phyloP scores from a whole-genome alignment of 208 protist genomes.

The Crithidia sp. region DNA sequence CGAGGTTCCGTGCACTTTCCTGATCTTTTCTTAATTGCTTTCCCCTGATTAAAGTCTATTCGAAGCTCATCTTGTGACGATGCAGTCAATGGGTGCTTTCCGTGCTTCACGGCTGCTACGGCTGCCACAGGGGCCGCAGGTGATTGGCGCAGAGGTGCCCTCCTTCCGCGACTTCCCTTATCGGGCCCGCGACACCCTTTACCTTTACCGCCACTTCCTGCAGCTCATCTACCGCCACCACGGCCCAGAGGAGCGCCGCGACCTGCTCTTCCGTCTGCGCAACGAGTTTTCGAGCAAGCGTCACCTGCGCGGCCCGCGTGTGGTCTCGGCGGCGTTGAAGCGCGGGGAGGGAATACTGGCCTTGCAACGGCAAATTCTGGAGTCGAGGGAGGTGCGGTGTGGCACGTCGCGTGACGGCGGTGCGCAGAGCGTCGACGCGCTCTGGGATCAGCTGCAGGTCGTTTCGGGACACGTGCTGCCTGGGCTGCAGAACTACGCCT shows the following conservation, averaged over 20 bases:
- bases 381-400: conserved; percentile 43
- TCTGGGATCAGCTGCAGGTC: conserved; percentile 79
- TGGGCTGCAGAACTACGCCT: conserved; percentile 61
- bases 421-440: conserved; percentile 68
- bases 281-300: conserved; percentile 79
- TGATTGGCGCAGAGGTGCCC: conserved; percentile 74
- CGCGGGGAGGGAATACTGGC: conserved; percentile 74
- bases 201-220: conserved; percentile 81
- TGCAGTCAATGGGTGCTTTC: not conserved
- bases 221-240: conserved; percentile 80
- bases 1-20: no score
- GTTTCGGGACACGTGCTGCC: conserved; percentile 74
- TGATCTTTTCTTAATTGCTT: no score
- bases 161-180: conserved; percentile 80
- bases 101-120: conserved; percentile 4
- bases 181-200: conserved; percentile 62
- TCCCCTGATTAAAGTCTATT: not conserved
- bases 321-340: conserved; percentile 68
- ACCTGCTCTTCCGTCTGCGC: conserved; percentile 78
- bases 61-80: not conserved
- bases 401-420: conserved; percentile 48
- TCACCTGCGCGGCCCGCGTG: conserved; percentile 63
- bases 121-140: conserved; percentile 37
- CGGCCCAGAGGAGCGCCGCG: conserved; percentile 63
- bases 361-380: conserved; percentile 64